phyloP scores from a whole-genome alignment of 2,329 filamentous ascomycete species.

The Tolypocladium sp. region DNA sequence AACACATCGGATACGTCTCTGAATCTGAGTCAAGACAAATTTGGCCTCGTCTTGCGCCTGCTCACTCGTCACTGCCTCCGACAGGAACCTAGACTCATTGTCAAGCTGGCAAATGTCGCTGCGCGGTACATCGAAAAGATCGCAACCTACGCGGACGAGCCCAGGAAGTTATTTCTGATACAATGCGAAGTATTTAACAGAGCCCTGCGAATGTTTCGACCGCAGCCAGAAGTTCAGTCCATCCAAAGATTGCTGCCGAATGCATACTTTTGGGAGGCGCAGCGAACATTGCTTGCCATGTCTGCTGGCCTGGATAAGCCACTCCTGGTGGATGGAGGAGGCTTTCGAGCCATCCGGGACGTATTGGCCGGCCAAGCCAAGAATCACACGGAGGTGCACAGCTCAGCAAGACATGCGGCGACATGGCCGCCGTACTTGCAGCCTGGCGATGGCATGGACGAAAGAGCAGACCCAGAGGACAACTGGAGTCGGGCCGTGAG shows the following conservation, averaged over 20 bases:
- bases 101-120: slow-evolving; percentile 18
- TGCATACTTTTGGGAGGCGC: slow-evolving; percentile 42
- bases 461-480: slow-evolving; percentile 38
- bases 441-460: slow-evolving; percentile 51
- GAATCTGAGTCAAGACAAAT: slow-evolving; percentile 11
- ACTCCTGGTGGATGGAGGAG: slow-evolving; percentile 38
- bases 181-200: slow-evolving; percentile 23
- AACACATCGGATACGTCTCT: background rate
- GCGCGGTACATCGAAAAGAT: slow-evolving; percentile 16
- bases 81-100: slow-evolving; percentile 21
- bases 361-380: slow-evolving; percentile 47
- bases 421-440: slow-evolving; percentile 54
- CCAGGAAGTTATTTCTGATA: slow-evolving; percentile 13
- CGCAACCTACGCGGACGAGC: slow-evolving; percentile 3
- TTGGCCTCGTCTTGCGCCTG: slow-evolving; percentile 13
- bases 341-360: slow-evolving; percentile 44
- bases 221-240: slow-evolving; percentile 11
- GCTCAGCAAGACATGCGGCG: slow-evolving; percentile 36
- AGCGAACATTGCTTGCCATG: slow-evolving; percentile 42
- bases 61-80: slow-evolving; percentile 20
- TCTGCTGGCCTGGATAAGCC: slow-evolving; percentile 38
- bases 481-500: slow-evolving; percentile 43
- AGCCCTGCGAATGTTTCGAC: slow-evolving; percentile 16
- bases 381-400: slow-evolving; percentile 38
- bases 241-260: slow-evolving; percentile 17